These are phyloP conservation scores for Xylariaceae sp. DNA, from an alignment of 2,329 filamentous ascomycete genomes.

Conservation along the genomic window DNA sequence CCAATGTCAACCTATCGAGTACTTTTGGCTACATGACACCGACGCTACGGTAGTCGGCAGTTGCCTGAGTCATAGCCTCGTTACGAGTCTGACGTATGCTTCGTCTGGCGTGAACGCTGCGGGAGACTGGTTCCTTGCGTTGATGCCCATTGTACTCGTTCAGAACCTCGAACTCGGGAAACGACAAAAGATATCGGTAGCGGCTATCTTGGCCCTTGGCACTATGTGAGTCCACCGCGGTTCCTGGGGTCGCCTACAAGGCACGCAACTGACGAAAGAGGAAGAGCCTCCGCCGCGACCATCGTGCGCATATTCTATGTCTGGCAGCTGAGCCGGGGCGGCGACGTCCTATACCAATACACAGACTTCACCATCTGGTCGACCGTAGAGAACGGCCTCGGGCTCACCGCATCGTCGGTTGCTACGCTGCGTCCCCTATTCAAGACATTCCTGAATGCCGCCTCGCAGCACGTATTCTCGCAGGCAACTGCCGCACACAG, in stretches of 20 bases:
- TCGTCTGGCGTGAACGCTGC: slow-evolving; percentile 34
- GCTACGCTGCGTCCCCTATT: slow-evolving; percentile 39
- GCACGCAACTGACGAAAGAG: not conserved
- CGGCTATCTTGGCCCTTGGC: slow-evolving; percentile 33
- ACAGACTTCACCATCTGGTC: slow-evolving; percentile 43
- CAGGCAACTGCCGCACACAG: not conserved
- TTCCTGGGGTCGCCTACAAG: not conserved
- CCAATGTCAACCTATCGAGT: slow-evolving; percentile 37
- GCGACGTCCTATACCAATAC: slow-evolving; percentile 39
- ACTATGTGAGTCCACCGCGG: slow-evolving; percentile 34
- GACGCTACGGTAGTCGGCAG: slow-evolving; percentile 27
- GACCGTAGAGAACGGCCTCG: slow-evolving; percentile 41
- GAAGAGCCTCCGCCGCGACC: slow-evolving; percentile 39
- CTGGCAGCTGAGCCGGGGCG: slow-evolving; percentile 33
- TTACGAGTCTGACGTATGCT: slow-evolving; percentile 35
- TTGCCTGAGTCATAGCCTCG: slow-evolving; percentile 33
- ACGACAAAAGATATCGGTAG: slow-evolving; percentile 35
- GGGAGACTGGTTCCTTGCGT: slow-evolving; percentile 36
- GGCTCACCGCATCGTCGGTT: slow-evolving; percentile 37
- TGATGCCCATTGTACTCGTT: slow-evolving; percentile 37
- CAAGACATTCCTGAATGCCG: slow-evolving; percentile 17
- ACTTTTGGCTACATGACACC: slow-evolving; percentile 38
- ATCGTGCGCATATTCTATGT: slow-evolving; percentile 43
- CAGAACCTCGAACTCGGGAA: slow-evolving; percentile 36
- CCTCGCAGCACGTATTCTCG: not conserved